Conservation (phyloP, 805 yeast species). For the Saccharomycopsis capsularis region DNA sequence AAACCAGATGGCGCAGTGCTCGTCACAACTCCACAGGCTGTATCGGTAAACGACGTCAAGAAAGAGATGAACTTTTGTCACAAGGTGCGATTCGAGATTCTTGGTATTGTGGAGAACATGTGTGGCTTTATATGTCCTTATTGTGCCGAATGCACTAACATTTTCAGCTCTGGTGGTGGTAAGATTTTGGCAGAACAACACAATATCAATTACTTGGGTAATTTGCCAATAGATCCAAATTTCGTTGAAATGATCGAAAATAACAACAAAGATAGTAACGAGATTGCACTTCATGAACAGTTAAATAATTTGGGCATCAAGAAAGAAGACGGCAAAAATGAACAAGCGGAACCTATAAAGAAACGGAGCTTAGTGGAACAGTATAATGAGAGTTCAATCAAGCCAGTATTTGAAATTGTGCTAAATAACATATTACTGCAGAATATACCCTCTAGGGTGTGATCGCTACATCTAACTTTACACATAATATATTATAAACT, state of each 20-base stretch:
- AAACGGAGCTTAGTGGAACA: conserved; percentile 29
- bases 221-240: conserved; percentile 87
- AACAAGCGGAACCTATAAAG: too few species aligned
- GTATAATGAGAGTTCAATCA: conserved; percentile 30
- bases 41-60: conserved; percentile 88
- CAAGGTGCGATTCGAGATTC: conserved; percentile 69
- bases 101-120: conserved; percentile 95
- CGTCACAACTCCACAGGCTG: conserved; percentile 94
- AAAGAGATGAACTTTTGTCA: conserved; percentile 90
- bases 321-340: conserved; percentile 3
- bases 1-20: conserved; percentile 87
- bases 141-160: conserved; percentile 86
- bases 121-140: conserved; percentile 93
- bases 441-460: conserved; percentile 25
- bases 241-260: conserved; percentile 85
- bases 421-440: conserved; percentile 32
- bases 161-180: conserved; percentile 94
- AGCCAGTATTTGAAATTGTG: conserved; percentile 41
- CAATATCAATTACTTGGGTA: conserved; percentile 66
- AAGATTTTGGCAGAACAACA: conserved; percentile 54
- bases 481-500: too few species aligned
- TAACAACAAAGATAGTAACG: conserved; percentile 35
- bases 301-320: not conserved
- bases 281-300: conserved; percentile 2
- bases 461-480: too few species aligned